Base-by-base conservation (phyloP, 768 basidiomycete species). In the Paxillus rubicundulus region DNA sequence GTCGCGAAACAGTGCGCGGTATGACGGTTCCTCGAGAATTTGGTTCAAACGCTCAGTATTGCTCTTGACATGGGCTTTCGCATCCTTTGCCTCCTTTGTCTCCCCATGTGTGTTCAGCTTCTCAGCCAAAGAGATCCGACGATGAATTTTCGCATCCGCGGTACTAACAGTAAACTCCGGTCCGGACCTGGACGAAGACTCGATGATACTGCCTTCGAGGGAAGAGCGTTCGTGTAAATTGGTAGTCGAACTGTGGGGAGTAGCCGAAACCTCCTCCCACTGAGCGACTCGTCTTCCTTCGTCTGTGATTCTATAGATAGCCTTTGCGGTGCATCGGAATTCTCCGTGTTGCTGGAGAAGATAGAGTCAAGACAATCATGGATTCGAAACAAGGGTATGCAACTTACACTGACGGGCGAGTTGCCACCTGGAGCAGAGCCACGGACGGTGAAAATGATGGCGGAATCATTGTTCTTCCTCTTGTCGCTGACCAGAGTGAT, bases 251-350 rank as follows among this genome's bases (percentile, higher is more conserved):
- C 79, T 78, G 61, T 73, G 82, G 21, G 86, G 85, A 7, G 89
- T 89, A 9, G 66, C 47, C 5, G 73, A 74, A 3, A 70, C 61
- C 5, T 73, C 70, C 50, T 92, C 87, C 95, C 95, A 98, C 53
- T 87, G 85, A 32, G 93, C 94, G 2, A 90, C 72, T 37, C 86
- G 80, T 53, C 84, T 82, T 24, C 97, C 97, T 69, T 95, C 93
- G 16, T 94, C 90, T 0, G 97, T 95, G 65, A 98, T 82, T 70
- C 82, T 86, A 78, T 99, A 99, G 63, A 96, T 86, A 10, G 94
- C 93, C 64, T 96, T 95, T 37, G 92, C 87, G 0, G 94, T 95
- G 71, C 92, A 95, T 38, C 96, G 87, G 78, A 96, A 99, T 73
- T 98, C 96, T 48, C 92, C 94, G 59, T 90, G 85, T 83, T 88